Base-by-base conservation (phyloP, 768 basidiomycete species). In the Termitomyces bulborhizus region DNA sequence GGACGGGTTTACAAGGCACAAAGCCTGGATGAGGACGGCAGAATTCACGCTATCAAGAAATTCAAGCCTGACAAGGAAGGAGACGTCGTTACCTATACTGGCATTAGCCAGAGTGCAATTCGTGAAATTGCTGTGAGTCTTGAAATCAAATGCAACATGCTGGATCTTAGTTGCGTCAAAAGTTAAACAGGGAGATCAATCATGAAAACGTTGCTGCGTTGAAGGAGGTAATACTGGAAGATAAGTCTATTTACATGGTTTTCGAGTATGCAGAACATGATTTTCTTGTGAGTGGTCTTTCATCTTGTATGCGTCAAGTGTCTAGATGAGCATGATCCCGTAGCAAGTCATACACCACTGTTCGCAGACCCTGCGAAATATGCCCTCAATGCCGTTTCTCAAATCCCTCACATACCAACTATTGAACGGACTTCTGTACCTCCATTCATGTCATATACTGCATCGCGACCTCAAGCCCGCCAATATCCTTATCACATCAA, bases 21-120 rank as follows among this genome's bases (percentile, higher is more conserved):
- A 65, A 88, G 87, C 64, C 75, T 81, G 45, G 88, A 85, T 12
- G 78, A 83, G 3, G 84, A 86, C 41, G 82, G 77, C 2, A 76
- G 73, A 59, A 79, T 96, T 46, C 88, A 94, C 62, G 97, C 97
- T 6, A 98, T 99, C 74, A 99, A 99, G 78, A 99, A 98, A 70
- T 98, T 98, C 77, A 99, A 99, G 67, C 97, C 96, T 0, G 97
- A 99, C 78, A 98, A 98, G 71, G 97, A 99, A 73, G 96, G 96
- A 21, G 97, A 98, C 66, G 85, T 94, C 1, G 74, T 88, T 50
- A 93, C 93, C 0, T 99, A 98, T 68, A 98, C 96, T 9, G 97
- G 96, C 2, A 93, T 99, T 63, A 95, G 92, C 68, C 97, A 99
- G 73, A 96, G 93, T 71, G 97, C 96, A 4, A 92, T 93, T 62